Evolutionary conservation across 1,284 basidiomycete species (phyloP).

Genomic region (Rhodotorula sp.): DNA sequence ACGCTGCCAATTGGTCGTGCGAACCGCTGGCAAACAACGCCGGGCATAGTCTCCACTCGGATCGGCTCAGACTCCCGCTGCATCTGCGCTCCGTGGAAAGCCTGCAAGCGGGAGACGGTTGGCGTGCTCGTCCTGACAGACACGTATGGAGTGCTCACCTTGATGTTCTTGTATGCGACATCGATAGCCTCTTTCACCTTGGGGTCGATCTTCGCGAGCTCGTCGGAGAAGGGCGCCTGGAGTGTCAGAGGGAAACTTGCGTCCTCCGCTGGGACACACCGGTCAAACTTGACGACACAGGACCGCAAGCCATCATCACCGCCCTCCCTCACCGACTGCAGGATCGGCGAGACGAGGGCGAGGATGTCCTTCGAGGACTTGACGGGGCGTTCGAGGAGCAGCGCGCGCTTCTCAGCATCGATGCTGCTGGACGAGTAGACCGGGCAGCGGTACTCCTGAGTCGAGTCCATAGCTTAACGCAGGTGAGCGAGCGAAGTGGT

Average conservation of each 20-base stretch:
- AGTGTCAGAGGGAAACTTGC: slow-evolving; percentile 52
- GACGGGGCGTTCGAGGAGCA: slow-evolving; percentile 81
- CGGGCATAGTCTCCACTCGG: slow-evolving; percentile 94
- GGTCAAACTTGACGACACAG: slow-evolving; percentile 90
- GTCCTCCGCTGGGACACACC: slow-evolving; percentile 67
- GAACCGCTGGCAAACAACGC: slow-evolving; percentile 91
- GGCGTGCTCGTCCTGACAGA: background rate
- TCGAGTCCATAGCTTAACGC: background rate
- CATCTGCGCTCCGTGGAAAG: slow-evolving; percentile 83
- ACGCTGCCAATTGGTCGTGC: slow-evolving; percentile 90
- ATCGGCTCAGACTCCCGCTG: slow-evolving; percentile 62
- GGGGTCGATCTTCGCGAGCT: slow-evolving; percentile 59
- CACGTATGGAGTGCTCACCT: slow-evolving; percentile 43
- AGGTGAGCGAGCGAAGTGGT: background rate
- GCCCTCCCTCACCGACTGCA: slow-evolving; percentile 75
- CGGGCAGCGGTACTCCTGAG: slow-evolving; percentile 12
- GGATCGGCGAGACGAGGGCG: slow-evolving; percentile 89
- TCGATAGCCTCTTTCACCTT: slow-evolving; percentile 79
- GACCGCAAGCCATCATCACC: slow-evolving; percentile 87
- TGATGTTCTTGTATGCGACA: slow-evolving; percentile 86
- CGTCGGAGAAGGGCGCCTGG: slow-evolving; percentile 51
- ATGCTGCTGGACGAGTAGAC: slow-evolving; percentile 6
- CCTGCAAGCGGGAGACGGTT: slow-evolving; percentile 41
- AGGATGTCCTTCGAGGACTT: slow-evolving; percentile 94
- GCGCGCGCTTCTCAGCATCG: background rate